Conservation (phyloP, 202 grass and related monocot genomes). For the Schoenoplectus tabernaemontani region DNA sequence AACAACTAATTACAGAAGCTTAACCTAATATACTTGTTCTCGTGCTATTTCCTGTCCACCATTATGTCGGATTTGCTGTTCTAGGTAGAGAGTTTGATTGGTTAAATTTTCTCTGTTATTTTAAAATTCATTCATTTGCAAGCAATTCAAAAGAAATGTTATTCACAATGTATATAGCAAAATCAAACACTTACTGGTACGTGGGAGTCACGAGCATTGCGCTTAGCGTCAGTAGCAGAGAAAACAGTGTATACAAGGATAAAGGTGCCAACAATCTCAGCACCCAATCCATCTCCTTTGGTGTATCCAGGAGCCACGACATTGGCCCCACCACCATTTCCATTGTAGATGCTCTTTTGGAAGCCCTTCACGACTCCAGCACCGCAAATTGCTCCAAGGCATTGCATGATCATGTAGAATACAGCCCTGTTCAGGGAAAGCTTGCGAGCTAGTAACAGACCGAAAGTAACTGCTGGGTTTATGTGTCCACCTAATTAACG, state of each 20-base stretch:
- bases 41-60: not conserved
- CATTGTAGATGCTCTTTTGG: constrained; percentile 30
- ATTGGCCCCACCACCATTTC: constrained; percentile 28
- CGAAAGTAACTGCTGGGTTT: constrained; percentile 38
- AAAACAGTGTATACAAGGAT: constrained; percentile 89
- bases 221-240: constrained; percentile 89
- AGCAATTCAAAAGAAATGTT: not conserved
- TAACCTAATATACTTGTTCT: not conserved
- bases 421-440: constrained; percentile 28
- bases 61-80: not conserved
- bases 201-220: constrained; percentile 68
- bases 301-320: constrained; percentile 32
- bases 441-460: constrained; percentile 36
- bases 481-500: constrained; percentile 30
- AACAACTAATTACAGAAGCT: not conserved
- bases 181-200: constrained; percentile 27
- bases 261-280: constrained; percentile 44
- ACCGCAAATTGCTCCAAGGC: constrained; percentile 39
- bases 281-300: constrained; percentile 36
- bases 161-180: not conserved
- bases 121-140: not conserved
- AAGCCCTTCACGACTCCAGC: constrained; percentile 39
- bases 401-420: constrained; percentile 48
- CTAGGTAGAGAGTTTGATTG: not conserved
- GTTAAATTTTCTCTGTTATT: not conserved